A percentile compares a stretch with the other conserved stretches of the same genome.
Conservation (phyloP, 2,329 filamentous ascomycete species). For the Penicillium crustosum region DNA sequence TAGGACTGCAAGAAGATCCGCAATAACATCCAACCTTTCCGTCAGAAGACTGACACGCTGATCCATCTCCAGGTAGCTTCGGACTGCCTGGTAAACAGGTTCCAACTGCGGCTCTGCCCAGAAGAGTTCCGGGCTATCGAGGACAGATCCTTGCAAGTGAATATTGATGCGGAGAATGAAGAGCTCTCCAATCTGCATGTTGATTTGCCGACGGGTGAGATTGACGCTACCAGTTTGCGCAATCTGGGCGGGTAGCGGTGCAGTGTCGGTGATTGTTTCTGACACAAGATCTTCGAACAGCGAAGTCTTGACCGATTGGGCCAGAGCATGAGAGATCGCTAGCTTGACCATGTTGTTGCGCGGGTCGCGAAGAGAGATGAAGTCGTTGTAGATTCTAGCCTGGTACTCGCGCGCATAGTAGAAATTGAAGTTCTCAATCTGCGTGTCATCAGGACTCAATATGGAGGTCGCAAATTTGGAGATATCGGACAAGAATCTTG, state of each 20-base stretch:
- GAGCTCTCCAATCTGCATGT: slow-evolving; percentile 98
- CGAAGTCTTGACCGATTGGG: slow-evolving; percentile 96
- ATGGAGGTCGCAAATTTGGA: slow-evolving; percentile 93
- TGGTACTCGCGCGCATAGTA: slow-evolving; percentile 99
- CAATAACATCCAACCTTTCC: slow-evolving; percentile 88
- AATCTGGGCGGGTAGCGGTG: slow-evolving; percentile 89
- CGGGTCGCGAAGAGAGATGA: slow-evolving; percentile 91
- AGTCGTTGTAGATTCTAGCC: slow-evolving; percentile 98
- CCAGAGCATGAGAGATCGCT: slow-evolving; percentile 90
- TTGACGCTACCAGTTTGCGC: slow-evolving; percentile 89
- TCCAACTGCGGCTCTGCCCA: slow-evolving; percentile 98
- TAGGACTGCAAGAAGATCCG: slow-evolving; percentile 84
- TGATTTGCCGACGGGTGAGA: slow-evolving; percentile 84
- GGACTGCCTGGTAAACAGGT: slow-evolving; percentile 91
- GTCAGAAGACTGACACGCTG: slow-evolving; percentile 87
- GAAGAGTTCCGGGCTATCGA: slow-evolving; percentile 96
- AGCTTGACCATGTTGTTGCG: slow-evolving; percentile 98
- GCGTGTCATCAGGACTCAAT: slow-evolving; percentile 80
- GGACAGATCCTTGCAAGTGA: slow-evolving; percentile 91
- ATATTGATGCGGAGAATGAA: slow-evolving; percentile 98
- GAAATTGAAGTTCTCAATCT: slow-evolving; percentile 98
- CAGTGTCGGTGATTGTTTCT: slow-evolving; percentile 88
- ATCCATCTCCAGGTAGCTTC: slow-evolving; percentile 97
- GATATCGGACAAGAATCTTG: slow-evolving; percentile 88
- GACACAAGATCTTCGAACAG: slow-evolving; percentile 95